Evolutionary conservation across 2,329 filamentous ascomycete genomes (phyloP).

Genomic region (Dactylellina leptospora): DNA sequence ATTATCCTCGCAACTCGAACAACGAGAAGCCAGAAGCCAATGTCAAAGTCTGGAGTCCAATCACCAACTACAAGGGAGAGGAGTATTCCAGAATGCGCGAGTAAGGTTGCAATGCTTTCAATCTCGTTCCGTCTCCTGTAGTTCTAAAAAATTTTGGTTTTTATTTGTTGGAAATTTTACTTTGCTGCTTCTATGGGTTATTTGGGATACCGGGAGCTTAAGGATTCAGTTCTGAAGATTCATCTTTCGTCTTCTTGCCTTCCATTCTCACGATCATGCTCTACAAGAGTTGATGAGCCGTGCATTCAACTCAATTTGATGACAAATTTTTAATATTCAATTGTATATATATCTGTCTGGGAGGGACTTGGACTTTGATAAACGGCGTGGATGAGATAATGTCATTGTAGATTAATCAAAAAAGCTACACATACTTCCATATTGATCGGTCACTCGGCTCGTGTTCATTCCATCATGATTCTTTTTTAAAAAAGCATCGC

Average conservation of each 20-base stretch:
- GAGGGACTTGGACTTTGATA: neutral
- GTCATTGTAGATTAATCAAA: slow-evolving; percentile 4
- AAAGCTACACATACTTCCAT: too few species aligned
- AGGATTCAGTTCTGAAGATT: slow-evolving; percentile 12
- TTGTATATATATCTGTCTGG: slow-evolving; percentile 39
- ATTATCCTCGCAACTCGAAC: slow-evolving; percentile 31
- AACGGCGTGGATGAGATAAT: slow-evolving; percentile 29
- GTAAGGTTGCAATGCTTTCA: neutral
- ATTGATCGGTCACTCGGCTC: too few species aligned
- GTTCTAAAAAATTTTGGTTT: slow-evolving; percentile 21
- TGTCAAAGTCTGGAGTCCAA: slow-evolving; percentile 51
- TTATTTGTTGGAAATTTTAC: slow-evolving; percentile 4
- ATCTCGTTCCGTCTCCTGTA: slow-evolving; percentile 17
- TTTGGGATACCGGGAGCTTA: slow-evolving; percentile 28
- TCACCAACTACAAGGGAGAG: slow-evolving; percentile 48
- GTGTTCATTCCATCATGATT: too few species aligned
- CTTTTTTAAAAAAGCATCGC: too few species aligned
- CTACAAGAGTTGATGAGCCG: slow-evolving; percentile 4
- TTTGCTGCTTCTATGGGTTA: slow-evolving; percentile 19
- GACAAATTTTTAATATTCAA: slow-evolving; percentile 46
- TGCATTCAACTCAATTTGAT: slow-evolving; percentile 19
- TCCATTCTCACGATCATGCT: slow-evolving; percentile 7
- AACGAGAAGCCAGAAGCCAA: slow-evolving; percentile 46
- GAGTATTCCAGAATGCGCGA: slow-evolving; percentile 45
- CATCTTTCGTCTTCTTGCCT: slow-evolving; percentile 3